These are phyloP conservation scores for Pseudogymnoascus verrucosus DNA, from an alignment of 2,329 filamentous ascomycete species.

Conservation along the genomic window DNA sequence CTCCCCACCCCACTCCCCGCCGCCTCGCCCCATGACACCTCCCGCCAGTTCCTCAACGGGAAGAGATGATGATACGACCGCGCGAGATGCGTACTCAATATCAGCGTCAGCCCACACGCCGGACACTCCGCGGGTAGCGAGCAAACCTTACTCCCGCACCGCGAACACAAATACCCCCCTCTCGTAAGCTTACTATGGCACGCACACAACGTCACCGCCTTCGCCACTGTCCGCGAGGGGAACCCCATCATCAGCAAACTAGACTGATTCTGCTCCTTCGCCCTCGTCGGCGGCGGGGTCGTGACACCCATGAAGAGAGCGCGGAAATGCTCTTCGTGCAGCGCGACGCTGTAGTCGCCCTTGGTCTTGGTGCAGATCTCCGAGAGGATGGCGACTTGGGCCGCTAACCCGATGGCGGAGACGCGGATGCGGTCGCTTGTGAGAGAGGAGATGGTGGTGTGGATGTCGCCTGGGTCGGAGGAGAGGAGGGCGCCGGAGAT, in stretches of 20 bases:
- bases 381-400: slow-evolving; percentile 84
- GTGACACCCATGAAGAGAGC: slow-evolving; percentile 85
- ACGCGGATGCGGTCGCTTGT: slow-evolving; percentile 79
- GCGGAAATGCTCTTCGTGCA: slow-evolving; percentile 79
- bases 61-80: slow-evolving; percentile 93
- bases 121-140: slow-evolving; percentile 84
- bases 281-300: slow-evolving; percentile 76
- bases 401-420: slow-evolving; percentile 80
- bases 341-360: slow-evolving; percentile 78
- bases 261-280: slow-evolving; percentile 48
- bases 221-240: slow-evolving; percentile 68
- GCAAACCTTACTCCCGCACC: slow-evolving; percentile 85
- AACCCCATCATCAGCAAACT: slow-evolving; percentile 96
- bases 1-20: slow-evolving; percentile 40
- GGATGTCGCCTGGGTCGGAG: slow-evolving; percentile 89
- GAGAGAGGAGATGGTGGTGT: slow-evolving; percentile 74
- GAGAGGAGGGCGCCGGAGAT: slow-evolving; percentile 86
- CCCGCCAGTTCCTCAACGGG: slow-evolving; percentile 80
- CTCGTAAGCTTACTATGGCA: slow-evolving; percentile 78
- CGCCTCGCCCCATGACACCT: slow-evolving; percentile 77
- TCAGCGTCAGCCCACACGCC: slow-evolving; percentile 81
- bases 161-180: slow-evolving; percentile 84
- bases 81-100: slow-evolving; percentile 86
- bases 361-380: slow-evolving; percentile 88
- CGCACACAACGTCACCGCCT: slow-evolving; percentile 69